Evolutionary conservation across 225 moss, liverwort and hornwort species (phyloP).

Genomic region (Pseudoscleropodium purum): DNA sequence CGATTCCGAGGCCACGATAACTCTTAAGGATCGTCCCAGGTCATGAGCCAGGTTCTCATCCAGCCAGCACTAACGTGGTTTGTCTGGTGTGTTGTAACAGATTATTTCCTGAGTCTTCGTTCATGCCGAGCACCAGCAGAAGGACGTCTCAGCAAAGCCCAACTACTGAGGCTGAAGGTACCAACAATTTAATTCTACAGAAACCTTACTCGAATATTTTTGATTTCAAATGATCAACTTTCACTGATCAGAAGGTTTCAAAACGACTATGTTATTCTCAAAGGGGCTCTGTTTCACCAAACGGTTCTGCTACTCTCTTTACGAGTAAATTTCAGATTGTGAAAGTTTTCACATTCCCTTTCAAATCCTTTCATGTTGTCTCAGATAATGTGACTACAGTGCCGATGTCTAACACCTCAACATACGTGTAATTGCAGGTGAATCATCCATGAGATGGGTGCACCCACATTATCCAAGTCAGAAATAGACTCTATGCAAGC

Average conservation of each 20-base stretch:
- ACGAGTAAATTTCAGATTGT: neutral
- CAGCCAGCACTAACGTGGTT: neutral
- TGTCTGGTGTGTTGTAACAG: neutral
- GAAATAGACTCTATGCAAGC: conserved; percentile 66
- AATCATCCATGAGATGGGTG: conserved; percentile 45
- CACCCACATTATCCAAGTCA: conserved; percentile 35
- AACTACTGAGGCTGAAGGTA: conserved; percentile 34
- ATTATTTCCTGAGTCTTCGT: conserved; percentile 37
- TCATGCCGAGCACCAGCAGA: conserved; percentile 38
- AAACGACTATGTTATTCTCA: neutral
- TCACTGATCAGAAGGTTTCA: neutral
- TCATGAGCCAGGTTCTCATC: neutral
- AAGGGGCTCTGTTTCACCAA: neutral
- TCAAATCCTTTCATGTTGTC: neutral
- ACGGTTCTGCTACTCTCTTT: neutral
- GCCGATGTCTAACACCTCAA: neutral
- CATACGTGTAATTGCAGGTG: conserved; percentile 5
- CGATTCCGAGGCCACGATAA: neutral
- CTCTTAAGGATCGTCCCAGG: too few relatives aligned
- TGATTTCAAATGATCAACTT: neutral
- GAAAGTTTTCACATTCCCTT: neutral
- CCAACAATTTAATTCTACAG: neutral
- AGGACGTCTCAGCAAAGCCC: conserved; percentile 47
- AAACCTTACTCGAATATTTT: neutral
- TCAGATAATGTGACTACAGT: neutral